Evolutionary conservation across 495 filamentous ascomycete genomes (phyloP).

Genomic region (Xylaria flabelliformis): DNA sequence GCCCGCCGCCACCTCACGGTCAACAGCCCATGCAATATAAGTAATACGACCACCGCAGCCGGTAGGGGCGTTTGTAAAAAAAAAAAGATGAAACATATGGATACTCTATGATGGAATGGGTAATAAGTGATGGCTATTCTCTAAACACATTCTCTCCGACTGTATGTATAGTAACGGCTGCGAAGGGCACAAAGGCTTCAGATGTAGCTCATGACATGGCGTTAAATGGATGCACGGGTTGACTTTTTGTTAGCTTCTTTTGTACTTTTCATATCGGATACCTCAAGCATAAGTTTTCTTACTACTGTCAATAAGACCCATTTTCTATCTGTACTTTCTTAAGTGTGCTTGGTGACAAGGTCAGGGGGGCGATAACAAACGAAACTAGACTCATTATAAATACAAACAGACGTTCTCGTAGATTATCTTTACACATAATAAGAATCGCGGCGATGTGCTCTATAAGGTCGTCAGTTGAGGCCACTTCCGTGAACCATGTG

Average conservation of each 20-base stretch:
- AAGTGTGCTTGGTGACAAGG: not conserved
- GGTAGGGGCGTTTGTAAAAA: not conserved
- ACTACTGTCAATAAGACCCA: not conserved
- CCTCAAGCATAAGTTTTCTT: conserved; percentile 6
- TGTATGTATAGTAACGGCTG: not conserved
- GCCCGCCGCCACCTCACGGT: conserved; percentile 35
- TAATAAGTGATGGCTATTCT: not conserved
- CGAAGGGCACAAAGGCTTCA: conserved; percentile 20
- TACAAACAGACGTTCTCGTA: not conserved
- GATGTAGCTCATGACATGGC: conserved; percentile 23
- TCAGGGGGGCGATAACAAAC: not conserved
- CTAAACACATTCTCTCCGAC: not conserved
- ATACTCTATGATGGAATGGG: not conserved
- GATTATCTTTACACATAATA: not conserved
- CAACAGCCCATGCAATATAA: conserved; percentile 49
- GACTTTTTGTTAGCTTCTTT: not conserved
- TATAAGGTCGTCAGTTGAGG: not conserved
- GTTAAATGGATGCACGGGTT: conserved; percentile 15
- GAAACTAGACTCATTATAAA: not conserved
- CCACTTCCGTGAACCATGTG: too few species aligned
- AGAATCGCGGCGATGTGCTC: not conserved
- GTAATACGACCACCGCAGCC: not conserved
- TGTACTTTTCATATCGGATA: conserved; percentile 16
- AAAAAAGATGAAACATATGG: not conserved
- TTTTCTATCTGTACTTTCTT: not conserved